Percentiles rank a stretch among this genome's conserved stretches.
phyloP scores from a whole-genome alignment of 2,329 filamentous ascomycete genomes.

The Hypoxylon rubiginosum region DNA sequence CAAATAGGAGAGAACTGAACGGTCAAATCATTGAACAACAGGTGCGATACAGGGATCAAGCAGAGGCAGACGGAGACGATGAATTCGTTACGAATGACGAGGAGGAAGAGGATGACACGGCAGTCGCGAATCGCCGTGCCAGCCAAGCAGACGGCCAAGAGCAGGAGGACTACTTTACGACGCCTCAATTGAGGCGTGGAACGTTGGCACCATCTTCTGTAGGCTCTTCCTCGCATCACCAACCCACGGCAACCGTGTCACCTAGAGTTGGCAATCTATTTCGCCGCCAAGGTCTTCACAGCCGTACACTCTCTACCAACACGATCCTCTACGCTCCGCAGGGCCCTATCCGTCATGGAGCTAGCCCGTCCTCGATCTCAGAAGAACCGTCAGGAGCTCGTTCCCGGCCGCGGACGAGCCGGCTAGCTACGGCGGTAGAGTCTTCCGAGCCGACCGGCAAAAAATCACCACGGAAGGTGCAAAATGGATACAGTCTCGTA shows the following conservation, averaged over 20 bases:
- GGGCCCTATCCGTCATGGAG: conserved; percentile 53
- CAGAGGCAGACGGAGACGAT: conserved; percentile 89
- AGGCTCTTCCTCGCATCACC: conserved; percentile 45
- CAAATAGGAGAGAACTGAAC: conserved; percentile 49
- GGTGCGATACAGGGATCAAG: conserved; percentile 70
- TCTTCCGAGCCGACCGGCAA: conserved; percentile 55
- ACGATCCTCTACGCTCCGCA: conserved; percentile 88
- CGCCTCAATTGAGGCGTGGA: conserved; percentile 61
- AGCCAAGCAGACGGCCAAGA: conserved; percentile 47
- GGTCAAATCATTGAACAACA: conserved; percentile 60
- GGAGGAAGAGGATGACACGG: conserved; percentile 69
- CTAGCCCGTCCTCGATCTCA: conserved; percentile 61
- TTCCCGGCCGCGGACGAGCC: conserved; percentile 56
- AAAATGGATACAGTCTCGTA: conserved; percentile 57
- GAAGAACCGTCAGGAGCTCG: conserved; percentile 52
- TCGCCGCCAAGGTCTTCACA: conserved; percentile 66
- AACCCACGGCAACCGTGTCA: conserved; percentile 53
- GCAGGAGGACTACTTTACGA: conserved; percentile 69
- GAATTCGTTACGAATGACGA: conserved; percentile 88
- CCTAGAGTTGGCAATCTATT: conserved; percentile 48
- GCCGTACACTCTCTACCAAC: conserved; percentile 81
- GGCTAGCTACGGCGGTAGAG: conserved; percentile 54
- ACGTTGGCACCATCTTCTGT: conserved; percentile 51
- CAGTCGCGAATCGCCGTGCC: conserved; percentile 57
- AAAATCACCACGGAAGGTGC: conserved; percentile 63